A percentile compares a stretch with the other conserved stretches of the same genome.
Evolutionary conservation across 805 yeast species (phyloP).

Genomic region (Wickerhamiella cacticola): DNA sequence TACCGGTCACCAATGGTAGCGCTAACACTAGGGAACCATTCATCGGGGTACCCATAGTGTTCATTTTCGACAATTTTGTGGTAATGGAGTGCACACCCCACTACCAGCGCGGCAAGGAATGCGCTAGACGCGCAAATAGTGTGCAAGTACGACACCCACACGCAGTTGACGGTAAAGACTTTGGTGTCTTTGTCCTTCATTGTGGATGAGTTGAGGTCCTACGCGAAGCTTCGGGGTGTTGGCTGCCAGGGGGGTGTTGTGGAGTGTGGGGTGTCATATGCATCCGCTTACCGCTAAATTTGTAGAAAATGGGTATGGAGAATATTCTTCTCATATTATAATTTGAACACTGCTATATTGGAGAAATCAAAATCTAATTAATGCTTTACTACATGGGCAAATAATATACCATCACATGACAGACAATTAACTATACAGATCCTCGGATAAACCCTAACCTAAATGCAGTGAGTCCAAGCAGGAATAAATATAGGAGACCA

Average conservation of each 20-base stretch:
- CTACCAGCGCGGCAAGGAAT: slow-evolving; percentile 57
- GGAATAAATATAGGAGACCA: too few relatives aligned
- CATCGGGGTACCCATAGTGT: slow-evolving; percentile 84
- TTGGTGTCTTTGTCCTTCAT: slow-evolving; percentile 12
- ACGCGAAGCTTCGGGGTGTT: not conserved
- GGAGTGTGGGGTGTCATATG: not conserved
- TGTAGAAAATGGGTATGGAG: too few relatives aligned
- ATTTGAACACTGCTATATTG: too few relatives aligned
- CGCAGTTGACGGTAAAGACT: slow-evolving; percentile 32
- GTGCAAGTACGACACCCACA: slow-evolving; percentile 58
- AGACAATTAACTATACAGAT: too few relatives aligned
- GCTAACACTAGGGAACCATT: slow-evolving; percentile 96
- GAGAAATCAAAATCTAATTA: too few relatives aligned
- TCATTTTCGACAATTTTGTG: slow-evolving; percentile 81
- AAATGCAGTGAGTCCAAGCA: too few relatives aligned
- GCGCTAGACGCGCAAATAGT: slow-evolving; percentile 61
- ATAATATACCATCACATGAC: too few relatives aligned
- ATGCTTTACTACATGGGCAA: too few relatives aligned
- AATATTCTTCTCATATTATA: too few relatives aligned
- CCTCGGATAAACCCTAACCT: too few relatives aligned
- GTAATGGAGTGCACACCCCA: slow-evolving; percentile 71
- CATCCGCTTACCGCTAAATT: too few relatives aligned
- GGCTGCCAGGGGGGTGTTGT: not conserved
- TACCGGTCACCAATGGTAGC: slow-evolving; percentile 96
- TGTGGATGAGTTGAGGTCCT: not conserved